A percentile compares a stretch with the other conserved stretches of the same genome.
phyloP scores from a whole-genome alignment of 1,284 basidiomycete species.

The Boletus mariae region DNA sequence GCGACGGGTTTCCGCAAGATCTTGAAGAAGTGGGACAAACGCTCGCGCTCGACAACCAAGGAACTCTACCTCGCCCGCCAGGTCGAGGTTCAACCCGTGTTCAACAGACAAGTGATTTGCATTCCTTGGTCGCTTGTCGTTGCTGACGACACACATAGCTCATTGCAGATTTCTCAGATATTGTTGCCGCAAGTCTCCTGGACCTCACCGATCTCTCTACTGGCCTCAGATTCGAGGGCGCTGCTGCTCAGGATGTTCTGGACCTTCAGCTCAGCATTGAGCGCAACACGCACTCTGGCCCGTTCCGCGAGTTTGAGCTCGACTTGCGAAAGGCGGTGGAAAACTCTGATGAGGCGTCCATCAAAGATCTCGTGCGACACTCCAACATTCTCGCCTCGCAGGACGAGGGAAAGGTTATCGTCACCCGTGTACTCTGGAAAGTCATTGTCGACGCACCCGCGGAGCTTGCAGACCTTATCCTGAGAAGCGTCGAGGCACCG shows the following conservation, averaged over 20 bases:
- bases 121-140: background rate
- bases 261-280: constrained; percentile 71
- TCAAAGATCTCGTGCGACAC: constrained; percentile 69
- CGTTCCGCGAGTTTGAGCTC: constrained; percentile 84
- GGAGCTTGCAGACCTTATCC: constrained; percentile 70
- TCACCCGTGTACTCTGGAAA: constrained; percentile 89
- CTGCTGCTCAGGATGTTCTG: constrained; percentile 57
- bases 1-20: constrained; percentile 98
- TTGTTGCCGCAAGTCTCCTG: constrained; percentile 89
- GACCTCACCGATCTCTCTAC: constrained; percentile 86
- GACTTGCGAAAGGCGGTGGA: constrained; percentile 77
- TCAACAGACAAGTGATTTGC: constrained; percentile 80
- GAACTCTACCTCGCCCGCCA: constrained; percentile 96
- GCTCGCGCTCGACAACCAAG: constrained; percentile 90
- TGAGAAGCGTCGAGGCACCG: constrained; percentile 59
- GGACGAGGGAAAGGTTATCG: constrained; percentile 56
- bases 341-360: constrained; percentile 53
- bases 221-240: constrained; percentile 68
- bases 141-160: constrained; percentile 42
- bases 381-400: constrained; percentile 65
- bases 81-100: constrained; percentile 97
- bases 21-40: constrained; percentile 98
- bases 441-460: constrained; percentile 78
- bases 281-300: constrained; percentile 55
- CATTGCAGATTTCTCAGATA: constrained; percentile 93